These are phyloP conservation scores for Aspergillus floridensis DNA, from an alignment of 2,329 filamentous ascomycete genomes.

Conservation along the genomic window DNA sequence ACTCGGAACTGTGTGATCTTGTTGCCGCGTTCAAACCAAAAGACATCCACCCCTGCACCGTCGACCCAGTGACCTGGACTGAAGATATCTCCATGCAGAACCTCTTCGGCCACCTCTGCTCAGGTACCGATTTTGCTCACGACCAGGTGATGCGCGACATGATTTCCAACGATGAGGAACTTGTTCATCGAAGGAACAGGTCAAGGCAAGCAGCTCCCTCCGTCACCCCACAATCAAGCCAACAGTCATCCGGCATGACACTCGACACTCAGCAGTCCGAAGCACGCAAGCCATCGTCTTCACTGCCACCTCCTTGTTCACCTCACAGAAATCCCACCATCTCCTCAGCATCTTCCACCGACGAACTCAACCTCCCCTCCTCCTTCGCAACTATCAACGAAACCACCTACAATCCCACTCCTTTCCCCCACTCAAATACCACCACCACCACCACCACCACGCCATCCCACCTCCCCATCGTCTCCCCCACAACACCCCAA, in stretches of 20 bases:
- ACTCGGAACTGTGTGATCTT: constrained; percentile 71
- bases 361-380: neutral
- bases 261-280: too few species aligned
- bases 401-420: neutral
- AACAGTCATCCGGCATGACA: constrained; percentile 16
- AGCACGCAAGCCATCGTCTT: too few species aligned
- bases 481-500: constrained; percentile 6
- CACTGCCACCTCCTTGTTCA: neutral
- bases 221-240: constrained; percentile 20
- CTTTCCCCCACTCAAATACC: neutral
- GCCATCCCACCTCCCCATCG: constrained; percentile 4
- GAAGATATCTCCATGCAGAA: constrained; percentile 60
- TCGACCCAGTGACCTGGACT: constrained; percentile 63
- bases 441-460: neutral
- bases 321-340: neutral
- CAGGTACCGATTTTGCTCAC: constrained; percentile 59
- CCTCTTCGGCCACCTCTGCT: constrained; percentile 71
- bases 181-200: constrained; percentile 18
- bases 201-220: constrained; percentile 16
- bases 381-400: constrained; percentile 13
- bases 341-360: neutral
- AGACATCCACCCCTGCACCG: constrained; percentile 82
- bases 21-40: constrained; percentile 66
- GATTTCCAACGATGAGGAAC: constrained; percentile 21
- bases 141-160: constrained; percentile 59